Evolutionary conservation across 805 yeast species (phyloP), one percentile per base, ranked within the genome.

Genomic region (Vanderwaltozyma tropicalis): DNA sequence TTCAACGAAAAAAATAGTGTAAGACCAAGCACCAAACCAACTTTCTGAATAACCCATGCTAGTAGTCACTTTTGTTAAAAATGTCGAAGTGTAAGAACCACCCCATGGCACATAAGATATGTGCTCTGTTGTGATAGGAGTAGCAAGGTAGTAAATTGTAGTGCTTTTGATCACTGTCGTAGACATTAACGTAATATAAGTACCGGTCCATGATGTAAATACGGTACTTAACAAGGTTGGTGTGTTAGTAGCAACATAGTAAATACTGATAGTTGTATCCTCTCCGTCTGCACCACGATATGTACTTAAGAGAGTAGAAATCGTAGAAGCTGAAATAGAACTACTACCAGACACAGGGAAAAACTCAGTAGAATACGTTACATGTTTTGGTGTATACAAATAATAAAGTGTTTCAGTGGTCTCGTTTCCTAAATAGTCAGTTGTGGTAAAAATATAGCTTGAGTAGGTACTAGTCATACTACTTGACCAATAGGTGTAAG

Each of bases 321-420:
- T n/a, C 3, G 31, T 33, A 8, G 25, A 5, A 3, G 30, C 13
- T 8, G 4, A 8, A n/a, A n/a, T n/a, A n/a, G n/a, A n/a, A 22
- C 32, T 37, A 18, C 31, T 27, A 9, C 42, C 42, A 13, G 42
- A 35, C 16, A 25, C 33, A 11, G 30, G 32, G 34, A 41, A 29
- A 15, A 7, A 28, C 11, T 14, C 24, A n/a, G 35, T 33, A 4
- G 35, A 26, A 3, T 8, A n/a, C 1, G 18, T 17, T 2, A 9
- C 17, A 33, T 25, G 31, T 9, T 2, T 18, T 3, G 35, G 35
- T n/a, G 35, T 33, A 3, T n/a, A 14, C 5, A 33, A 11, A 15
- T 18, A 33, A 26, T 33, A 33, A 5, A 19, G 3, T 9, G 35
- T 33, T n/a, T 18, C 35, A 2, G 31, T 33, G 4, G 18, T 11